A percentile compares a stretch with the other conserved stretches of the same genome.
These are phyloP conservation scores for Xerocomellus amylosporus DNA, from an alignment of 768 basidiomycete species.

Conservation along the genomic window DNA sequence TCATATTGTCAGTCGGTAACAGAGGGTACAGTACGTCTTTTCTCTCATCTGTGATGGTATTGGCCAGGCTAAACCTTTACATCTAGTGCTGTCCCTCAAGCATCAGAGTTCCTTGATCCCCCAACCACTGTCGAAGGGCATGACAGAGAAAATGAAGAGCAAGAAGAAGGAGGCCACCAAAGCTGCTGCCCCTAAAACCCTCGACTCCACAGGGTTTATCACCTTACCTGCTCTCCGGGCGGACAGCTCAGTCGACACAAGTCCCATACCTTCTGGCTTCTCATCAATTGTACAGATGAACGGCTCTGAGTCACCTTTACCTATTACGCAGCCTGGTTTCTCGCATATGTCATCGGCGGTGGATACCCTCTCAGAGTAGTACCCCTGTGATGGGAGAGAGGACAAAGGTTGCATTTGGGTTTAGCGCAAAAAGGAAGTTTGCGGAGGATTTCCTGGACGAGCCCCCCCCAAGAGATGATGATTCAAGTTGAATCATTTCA, in stretches of 20 bases:
- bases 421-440: constrained; percentile 79
- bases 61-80: constrained; percentile 2
- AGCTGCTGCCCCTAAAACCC: constrained; percentile 40
- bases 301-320: constrained; percentile 58
- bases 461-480: constrained; percentile 60
- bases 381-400: constrained; percentile 65
- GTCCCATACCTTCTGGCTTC: constrained; percentile 44
- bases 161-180: constrained; percentile 77
- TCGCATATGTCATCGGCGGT: constrained; percentile 66
- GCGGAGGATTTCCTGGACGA: constrained; percentile 63
- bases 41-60: not conserved
- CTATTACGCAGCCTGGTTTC: constrained; percentile 65
- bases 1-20: constrained; percentile 92
- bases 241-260: constrained; percentile 39
- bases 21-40: constrained; percentile 73
- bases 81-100: constrained; percentile 81
- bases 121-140: constrained; percentile 78
- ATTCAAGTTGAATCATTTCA: constrained; percentile 6
- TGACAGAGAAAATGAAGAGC: constrained; percentile 77
- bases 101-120: constrained; percentile 75
- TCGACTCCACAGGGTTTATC: constrained; percentile 63
- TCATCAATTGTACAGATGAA: constrained; percentile 27
- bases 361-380: constrained; percentile 46
- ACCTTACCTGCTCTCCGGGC: constrained; percentile 61
- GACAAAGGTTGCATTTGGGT: constrained; percentile 72